A percentile compares a stretch with the other conserved stretches of the same genome.
Conservation (phyloP, 1,139 yeast species). For the Debaryomycetaceae sp. region DNA sequence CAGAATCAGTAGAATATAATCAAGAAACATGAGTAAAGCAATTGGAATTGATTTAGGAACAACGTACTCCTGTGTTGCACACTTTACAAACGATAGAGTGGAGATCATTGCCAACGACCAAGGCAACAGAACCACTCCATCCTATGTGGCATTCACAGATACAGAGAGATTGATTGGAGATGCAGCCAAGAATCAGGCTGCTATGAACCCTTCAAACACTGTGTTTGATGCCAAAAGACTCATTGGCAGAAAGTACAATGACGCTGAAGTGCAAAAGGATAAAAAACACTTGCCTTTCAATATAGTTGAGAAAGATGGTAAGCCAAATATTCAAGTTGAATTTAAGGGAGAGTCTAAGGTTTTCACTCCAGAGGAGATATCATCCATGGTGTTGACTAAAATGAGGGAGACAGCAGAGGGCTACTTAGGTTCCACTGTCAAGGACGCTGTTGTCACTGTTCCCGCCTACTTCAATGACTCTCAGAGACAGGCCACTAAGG, state of each 20-base stretch:
- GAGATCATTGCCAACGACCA: conserved; percentile 59
- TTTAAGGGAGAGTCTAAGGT: conserved; percentile 92
- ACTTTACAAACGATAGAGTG: conserved; percentile 64
- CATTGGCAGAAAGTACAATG: conserved; percentile 46
- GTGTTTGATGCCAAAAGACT: conserved; percentile 98
- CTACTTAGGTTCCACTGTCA: conserved; percentile 37
- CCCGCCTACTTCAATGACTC: conserved; percentile 51
- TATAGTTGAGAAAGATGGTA: conserved; percentile 65
- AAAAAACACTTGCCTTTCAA: conserved; percentile 44
- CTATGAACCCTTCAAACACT: conserved; percentile 93
- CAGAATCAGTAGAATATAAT: not conserved
- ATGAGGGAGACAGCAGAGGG: conserved; percentile 51
- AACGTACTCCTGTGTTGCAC: conserved; percentile 81
- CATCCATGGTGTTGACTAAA: conserved; percentile 87
- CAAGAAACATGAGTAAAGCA: conserved; percentile 56
- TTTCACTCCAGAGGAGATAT: conserved; percentile 96
- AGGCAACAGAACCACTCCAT: conserved; percentile 82
- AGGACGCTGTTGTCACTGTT: conserved; percentile 48
- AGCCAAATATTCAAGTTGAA: conserved; percentile 89
- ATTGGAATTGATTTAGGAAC: conserved; percentile 86
- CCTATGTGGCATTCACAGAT: conserved; percentile 95
- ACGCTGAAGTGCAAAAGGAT: conserved; percentile 42
- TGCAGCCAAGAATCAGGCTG: conserved; percentile 99
- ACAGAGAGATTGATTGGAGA: conserved; percentile 98
- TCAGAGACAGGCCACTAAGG: conserved; percentile 50